Percentiles rank a stretch among this genome's conserved stretches.
phyloP scores from a whole-genome alignment of 768 basidiomycete species.

The Russula brevipes region DNA sequence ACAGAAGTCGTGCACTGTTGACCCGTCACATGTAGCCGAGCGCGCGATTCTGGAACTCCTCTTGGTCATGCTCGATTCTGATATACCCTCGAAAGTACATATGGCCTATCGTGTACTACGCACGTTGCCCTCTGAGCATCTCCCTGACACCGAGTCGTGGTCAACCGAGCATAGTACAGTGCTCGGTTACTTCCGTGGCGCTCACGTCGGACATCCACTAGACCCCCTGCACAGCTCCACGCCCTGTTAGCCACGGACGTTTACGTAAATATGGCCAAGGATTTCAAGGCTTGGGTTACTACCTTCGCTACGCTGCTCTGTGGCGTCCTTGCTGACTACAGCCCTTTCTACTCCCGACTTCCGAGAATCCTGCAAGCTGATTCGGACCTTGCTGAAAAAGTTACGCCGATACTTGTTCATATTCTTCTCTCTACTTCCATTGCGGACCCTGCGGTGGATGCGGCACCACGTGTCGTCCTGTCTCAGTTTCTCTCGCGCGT shows the following conservation, averaged over 20 bases:
- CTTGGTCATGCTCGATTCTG: slow-evolving; percentile 21
- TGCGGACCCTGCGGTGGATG: slow-evolving; percentile 24
- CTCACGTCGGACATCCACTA: slow-evolving; percentile 20
- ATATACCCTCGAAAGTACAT: slow-evolving; percentile 20
- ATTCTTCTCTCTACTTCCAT: slow-evolving; percentile 42
- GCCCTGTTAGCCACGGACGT: slow-evolving; percentile 35
- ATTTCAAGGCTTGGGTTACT: slow-evolving; percentile 62
- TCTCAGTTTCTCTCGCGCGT: slow-evolving; percentile 52
- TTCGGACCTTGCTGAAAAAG: slow-evolving; percentile 53
- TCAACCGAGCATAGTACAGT: slow-evolving; percentile 24
- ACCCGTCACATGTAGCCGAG: slow-evolving; percentile 15
- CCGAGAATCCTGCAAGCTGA: slow-evolving; percentile 51
- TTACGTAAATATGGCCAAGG: slow-evolving; percentile 38
- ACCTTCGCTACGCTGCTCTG: slow-evolving; percentile 52
- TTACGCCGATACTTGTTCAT: slow-evolving; percentile 75
- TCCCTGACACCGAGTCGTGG: slow-evolving; percentile 14
- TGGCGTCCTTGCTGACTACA: slow-evolving; percentile 48
- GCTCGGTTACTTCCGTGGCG: slow-evolving; percentile 29
- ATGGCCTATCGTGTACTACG: slow-evolving; percentile 23
- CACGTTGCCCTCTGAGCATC: slow-evolving; percentile 15
- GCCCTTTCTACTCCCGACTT: slow-evolving; percentile 67
- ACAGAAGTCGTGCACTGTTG: slow-evolving; percentile 33
- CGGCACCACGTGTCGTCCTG: slow-evolving; percentile 35
- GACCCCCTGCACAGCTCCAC: slow-evolving; percentile 35
- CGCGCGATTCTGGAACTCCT: slow-evolving; percentile 23